Base-by-base conservation (phyloP, 176 grass and related monocot genomes). In the Oryza punctata region DNA sequence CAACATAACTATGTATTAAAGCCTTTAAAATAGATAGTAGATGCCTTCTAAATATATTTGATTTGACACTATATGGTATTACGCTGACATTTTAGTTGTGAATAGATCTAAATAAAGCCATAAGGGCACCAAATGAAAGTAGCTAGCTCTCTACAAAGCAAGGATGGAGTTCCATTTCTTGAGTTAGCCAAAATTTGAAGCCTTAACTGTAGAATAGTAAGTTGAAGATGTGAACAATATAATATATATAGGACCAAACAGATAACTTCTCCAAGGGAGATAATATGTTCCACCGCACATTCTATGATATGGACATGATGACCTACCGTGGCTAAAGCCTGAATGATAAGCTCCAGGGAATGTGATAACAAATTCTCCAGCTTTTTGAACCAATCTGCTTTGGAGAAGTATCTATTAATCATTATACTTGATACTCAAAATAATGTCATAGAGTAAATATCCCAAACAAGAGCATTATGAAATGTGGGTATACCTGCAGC, bases 341-440 rank as follows among this genome's bases (percentile, higher is more conserved):
- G 91, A 92, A 89, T 99, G 96, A 92, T 99, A 99, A 85, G 96
- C 93, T 87, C 96, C 96, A 87, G 96, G 96, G 71, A 99, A 96
- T 18, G 96, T 99, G 74, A 99, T 94, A 81, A 99, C 89, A 91
- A 99, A 99, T 44, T 99, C 96, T 87, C 96, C 96, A 90, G 91
- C 85, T 84, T 96, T 99, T 85, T 99, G 96, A 82, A 99, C 96
- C 91, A 99, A 94, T 87, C 96, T 99, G 96, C 76, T 94, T 88
- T 72, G 66, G 76, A 86, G 80, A 92, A 88, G 73, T 67, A 88
- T 84, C 79, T 85, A 80, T 79, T 81, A 87, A 90, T 79, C 78
- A 94, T 87, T 84, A 70, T 84, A 88, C 49, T 87, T 78, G 82
- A 73, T 81, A 86, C 79, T 84, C 80, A 88, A 88, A 85, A 89